phyloP scores from a whole-genome alignment of 2,329 filamentous ascomycete genomes.

The Monosporascus cannonballus region DNA sequence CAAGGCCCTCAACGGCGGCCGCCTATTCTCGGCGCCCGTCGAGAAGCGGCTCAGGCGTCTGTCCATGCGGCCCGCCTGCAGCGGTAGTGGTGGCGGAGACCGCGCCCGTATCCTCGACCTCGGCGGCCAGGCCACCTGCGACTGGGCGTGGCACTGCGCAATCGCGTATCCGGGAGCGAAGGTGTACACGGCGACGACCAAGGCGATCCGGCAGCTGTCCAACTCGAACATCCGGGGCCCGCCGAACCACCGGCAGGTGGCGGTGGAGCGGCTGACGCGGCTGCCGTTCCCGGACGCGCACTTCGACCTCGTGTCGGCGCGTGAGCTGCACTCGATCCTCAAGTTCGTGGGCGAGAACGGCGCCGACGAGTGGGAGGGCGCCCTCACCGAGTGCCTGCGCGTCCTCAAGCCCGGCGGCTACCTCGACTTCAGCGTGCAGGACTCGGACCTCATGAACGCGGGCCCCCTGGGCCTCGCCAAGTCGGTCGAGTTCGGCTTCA shows the following conservation, averaged over 20 bases:
- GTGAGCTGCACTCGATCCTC: conserved; percentile 78
- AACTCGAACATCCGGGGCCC: conserved; percentile 77
- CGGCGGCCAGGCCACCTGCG: conserved; percentile 75
- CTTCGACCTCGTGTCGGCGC: conserved; percentile 88
- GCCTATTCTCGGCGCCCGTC: conserved; percentile 57
- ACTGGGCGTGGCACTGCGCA: conserved; percentile 95
- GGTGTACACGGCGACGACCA: conserved; percentile 81
- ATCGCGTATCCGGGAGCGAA: conserved; percentile 78
- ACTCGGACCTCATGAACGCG: conserved; percentile 83
- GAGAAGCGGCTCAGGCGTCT: conserved; percentile 54
- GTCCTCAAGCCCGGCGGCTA: conserved; percentile 90
- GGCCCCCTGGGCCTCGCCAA: conserved; percentile 75
- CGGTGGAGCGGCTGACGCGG: conserved; percentile 68
- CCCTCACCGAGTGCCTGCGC: conserved; percentile 79
- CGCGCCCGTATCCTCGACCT: conserved; percentile 75
- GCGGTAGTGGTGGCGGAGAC: conserved; percentile 35
- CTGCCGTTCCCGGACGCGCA: conserved; percentile 80
- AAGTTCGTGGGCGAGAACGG: conserved; percentile 64
- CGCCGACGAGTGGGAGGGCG: conserved; percentile 82
- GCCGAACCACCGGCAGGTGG: conserved; percentile 77
- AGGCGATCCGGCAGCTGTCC: conserved; percentile 61
- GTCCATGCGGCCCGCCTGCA: conserved; percentile 23
- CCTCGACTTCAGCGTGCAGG: conserved; percentile 83
- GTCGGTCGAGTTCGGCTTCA: conserved; percentile 86
- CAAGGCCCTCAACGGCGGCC: conserved; percentile 58